Base-by-base conservation (phyloP, 2,329 filamentous ascomycete species). In the Colletotrichum musae region DNA sequence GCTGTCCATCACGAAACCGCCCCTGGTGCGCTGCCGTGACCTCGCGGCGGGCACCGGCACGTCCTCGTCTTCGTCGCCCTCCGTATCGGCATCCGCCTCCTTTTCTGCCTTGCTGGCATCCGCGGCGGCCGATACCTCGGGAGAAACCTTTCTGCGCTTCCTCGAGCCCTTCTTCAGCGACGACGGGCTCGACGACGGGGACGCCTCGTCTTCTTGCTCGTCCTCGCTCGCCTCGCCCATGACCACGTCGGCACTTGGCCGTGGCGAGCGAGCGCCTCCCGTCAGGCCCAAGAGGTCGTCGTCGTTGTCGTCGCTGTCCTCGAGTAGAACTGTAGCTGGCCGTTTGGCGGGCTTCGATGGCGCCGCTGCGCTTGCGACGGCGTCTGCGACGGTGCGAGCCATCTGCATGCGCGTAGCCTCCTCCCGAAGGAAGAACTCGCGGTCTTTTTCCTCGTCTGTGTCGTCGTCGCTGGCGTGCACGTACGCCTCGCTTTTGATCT, bases 391-490 rank as follows among this genome's bases (percentile, higher is more conserved):
- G 15, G 78, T 77, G 61, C 80, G 82, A 21, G 84, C 82, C 56
- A 87, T 71, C n/a, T 51, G 63, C n/a, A 48, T 58, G 28, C 75
- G 41, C 61, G 73, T 72, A 72, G 87, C 82, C 78, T 91, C 90
- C 80, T 98, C 95, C 16, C 88, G 86, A 2, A 87, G 90, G 80
- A 95, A 98, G 80, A 98, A 98, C 21, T 88, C 89, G 24, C 84
- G 80, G 58, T 86, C 85, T 16, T 93, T 89, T 65, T 89, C 88
- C 54, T 94, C 94, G 75, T 97, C 94, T n/a, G 88, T 91, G 73
- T 97, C 94, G 61, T 98, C 96, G 77, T 98, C 96, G 73, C 92
- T 94, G 45, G 92, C 91, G 67, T 92, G 89, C 58, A 99, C 92
- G 75, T 91, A 95, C 47, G 95, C 81, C 26, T 91, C 91, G 75